Percentiles rank a stretch among this genome's conserved stretches.
Evolutionary conservation across 495 filamentous ascomycete genomes (phyloP).

Genomic region (Aspergillus coremiiformis): DNA sequence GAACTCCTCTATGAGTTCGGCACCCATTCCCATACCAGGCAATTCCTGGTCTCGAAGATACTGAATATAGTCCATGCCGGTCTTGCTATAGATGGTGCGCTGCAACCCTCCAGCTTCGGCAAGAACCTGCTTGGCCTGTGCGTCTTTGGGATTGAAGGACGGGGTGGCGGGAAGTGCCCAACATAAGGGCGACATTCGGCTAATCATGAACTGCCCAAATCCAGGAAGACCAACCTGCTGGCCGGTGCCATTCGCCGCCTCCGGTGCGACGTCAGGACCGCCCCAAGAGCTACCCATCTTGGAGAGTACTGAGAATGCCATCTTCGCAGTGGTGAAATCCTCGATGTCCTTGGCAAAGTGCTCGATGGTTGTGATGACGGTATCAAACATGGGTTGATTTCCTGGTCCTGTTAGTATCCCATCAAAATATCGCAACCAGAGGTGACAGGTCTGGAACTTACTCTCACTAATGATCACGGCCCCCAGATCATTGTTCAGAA

Average conservation of each 20-base stretch:
- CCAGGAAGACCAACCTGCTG: conserved; percentile 61
- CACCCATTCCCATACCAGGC: conserved; percentile 46
- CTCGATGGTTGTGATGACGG: conserved; percentile 74
- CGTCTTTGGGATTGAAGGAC: conserved; percentile 75
- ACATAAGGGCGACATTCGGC: conserved; percentile 76
- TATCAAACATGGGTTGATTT: conserved; percentile 83
- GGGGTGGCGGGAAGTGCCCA: conserved; percentile 75
- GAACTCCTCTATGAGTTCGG: conserved; percentile 48
- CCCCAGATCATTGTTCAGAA: conserved; percentile 82
- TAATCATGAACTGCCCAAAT: conserved; percentile 86
- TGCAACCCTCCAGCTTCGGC: conserved; percentile 78
- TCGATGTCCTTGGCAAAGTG: conserved; percentile 70
- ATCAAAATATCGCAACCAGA: neutral
- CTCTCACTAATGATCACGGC: conserved; percentile 77
- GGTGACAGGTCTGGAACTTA: conserved; percentile 26
- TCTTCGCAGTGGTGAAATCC: conserved; percentile 71
- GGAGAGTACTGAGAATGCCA: conserved; percentile 71
- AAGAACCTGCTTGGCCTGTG: conserved; percentile 75
- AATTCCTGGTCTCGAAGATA: conserved; percentile 49
- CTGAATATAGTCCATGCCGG: conserved; percentile 54
- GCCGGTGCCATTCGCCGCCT: conserved; percentile 35
- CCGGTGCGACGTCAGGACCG: conserved; percentile 63
- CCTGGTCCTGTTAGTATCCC: conserved; percentile 28
- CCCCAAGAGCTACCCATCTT: conserved; percentile 81
- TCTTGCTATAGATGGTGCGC: conserved; percentile 80